These are phyloP conservation scores for Auriscalpium microsporum DNA, from an alignment of 768 basidiomycete genomes.

Conservation along the genomic window DNA sequence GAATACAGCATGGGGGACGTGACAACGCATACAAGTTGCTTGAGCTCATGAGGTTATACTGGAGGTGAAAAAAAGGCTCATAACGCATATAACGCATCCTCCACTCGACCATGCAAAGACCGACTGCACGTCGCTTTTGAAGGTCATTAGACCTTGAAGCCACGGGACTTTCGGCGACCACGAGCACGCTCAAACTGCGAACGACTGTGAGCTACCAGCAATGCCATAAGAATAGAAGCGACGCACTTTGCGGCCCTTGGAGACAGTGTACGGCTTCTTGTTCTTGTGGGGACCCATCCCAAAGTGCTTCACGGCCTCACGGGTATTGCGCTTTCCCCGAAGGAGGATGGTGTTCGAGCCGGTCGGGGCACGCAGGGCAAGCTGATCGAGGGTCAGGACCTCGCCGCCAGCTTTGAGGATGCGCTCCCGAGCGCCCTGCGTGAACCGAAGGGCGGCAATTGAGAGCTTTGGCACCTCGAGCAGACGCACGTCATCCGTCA, in stretches of 20 bases:
- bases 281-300: constrained; percentile 98
- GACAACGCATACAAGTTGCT: constrained; percentile 11
- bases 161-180: constrained; percentile 97
- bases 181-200: constrained; percentile 88
- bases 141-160: constrained; percentile 81
- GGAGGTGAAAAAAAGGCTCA: constrained; percentile 17
- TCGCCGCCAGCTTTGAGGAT: constrained; percentile 96
- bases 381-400: constrained; percentile 90
- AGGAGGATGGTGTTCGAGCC: constrained; percentile 93
- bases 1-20: background rate
- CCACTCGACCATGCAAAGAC: constrained; percentile 17
- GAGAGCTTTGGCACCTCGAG: constrained; percentile 80
- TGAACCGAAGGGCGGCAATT: constrained; percentile 93
- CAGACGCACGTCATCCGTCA: constrained; percentile 94
- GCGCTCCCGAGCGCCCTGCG: constrained; percentile 84
- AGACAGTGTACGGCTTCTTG: constrained; percentile 94
- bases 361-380: constrained; percentile 89
- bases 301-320: constrained; percentile 97
- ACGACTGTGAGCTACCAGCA: background rate
- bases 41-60: constrained; percentile 1
- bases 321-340: constrained; percentile 84
- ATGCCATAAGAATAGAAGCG: background rate
- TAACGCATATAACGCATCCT: constrained; percentile 24
- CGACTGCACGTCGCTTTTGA: constrained; percentile 27
- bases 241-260: constrained; percentile 90